Percentiles rank a stretch among this genome's conserved stretches.
phyloP scores from a whole-genome alignment of 768 basidiomycete genomes.

The Galerina marginata region DNA sequence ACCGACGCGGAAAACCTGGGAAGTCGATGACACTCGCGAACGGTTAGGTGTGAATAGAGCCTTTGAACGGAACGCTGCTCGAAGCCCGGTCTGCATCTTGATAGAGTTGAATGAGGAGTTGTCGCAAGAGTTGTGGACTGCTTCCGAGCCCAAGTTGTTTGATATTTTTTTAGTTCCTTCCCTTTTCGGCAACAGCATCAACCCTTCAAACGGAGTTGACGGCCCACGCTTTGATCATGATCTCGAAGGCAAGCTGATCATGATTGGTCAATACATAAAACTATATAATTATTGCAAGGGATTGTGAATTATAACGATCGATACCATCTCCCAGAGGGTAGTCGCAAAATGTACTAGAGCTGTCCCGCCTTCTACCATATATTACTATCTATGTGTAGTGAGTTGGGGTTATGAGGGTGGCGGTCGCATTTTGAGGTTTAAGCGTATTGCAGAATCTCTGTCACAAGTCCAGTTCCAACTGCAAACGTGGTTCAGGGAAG shows the following conservation, averaged over 20 bases:
- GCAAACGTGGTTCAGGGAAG: constrained; percentile 12
- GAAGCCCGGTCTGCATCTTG: constrained; percentile 43
- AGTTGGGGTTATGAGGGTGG: constrained; percentile 23
- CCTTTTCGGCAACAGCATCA: constrained; percentile 22
- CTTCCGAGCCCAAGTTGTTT: constrained; percentile 21
- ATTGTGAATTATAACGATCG: constrained; percentile 14
- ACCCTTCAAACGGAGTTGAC: not conserved
- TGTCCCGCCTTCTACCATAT: constrained; percentile 8
- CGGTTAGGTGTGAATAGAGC: constrained; percentile 27
- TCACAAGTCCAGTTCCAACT: constrained; percentile 96
- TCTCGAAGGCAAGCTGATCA: no score
- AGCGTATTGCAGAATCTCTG: constrained; percentile 68
- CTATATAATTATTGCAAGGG: constrained; percentile 21
- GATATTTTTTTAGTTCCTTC: constrained; percentile 17
- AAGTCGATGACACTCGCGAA: constrained; percentile 18
- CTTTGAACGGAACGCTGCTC: constrained; percentile 33
- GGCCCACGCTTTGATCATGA: not conserved
- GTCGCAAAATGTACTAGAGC: constrained; percentile 3
- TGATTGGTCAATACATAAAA: constrained; percentile 9
- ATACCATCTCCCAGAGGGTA: constrained; percentile 9
- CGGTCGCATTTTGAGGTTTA: constrained; percentile 11
- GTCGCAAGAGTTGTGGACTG: constrained; percentile 2
- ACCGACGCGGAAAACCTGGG: constrained; percentile 29
- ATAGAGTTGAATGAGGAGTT: constrained; percentile 15
- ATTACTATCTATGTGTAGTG: constrained; percentile 12